These are phyloP conservation scores for Fusarium sambucinum DNA, from an alignment of 2,329 filamentous ascomycete species.

Conservation along the genomic window DNA sequence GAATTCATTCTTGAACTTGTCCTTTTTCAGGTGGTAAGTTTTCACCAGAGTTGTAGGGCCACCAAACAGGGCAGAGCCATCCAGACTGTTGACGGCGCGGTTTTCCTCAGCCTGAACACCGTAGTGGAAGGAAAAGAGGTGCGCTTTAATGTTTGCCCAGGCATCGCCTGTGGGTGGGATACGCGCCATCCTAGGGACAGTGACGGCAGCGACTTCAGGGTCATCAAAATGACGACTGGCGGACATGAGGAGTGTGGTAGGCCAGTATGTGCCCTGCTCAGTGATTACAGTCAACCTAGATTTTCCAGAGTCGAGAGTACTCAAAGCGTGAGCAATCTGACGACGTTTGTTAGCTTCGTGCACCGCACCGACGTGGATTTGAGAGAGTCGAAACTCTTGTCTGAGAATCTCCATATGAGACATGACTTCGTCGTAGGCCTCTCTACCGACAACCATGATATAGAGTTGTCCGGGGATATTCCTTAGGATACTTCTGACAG, in stretches of 20 bases:
- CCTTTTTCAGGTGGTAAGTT: neutral
- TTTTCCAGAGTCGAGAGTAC: neutral
- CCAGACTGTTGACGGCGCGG: conserved; percentile 11
- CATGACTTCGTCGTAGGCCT: conserved; percentile 4
- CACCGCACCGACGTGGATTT: conserved; percentile 36
- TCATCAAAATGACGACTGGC: conserved; percentile 26
- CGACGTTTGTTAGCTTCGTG: conserved; percentile 29
- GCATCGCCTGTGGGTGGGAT: neutral
- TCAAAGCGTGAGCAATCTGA: conserved; percentile 33
- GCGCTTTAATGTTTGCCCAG: conserved; percentile 6
- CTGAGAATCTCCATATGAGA: neutral
- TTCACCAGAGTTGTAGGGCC: conserved; percentile 26
- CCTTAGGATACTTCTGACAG: conserved; percentile 16
- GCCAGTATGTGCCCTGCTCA: conserved; percentile 37
- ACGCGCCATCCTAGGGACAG: conserved; percentile 17
- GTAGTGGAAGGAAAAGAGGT: conserved; percentile 21
- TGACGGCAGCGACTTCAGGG: conserved; percentile 14
- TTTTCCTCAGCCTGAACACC: conserved; percentile 13
- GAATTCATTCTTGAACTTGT: conserved; percentile 16
- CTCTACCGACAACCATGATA: conserved; percentile 1
- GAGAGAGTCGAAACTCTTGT: neutral
- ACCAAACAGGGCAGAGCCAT: conserved; percentile 13
- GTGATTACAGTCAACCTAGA: conserved; percentile 15
- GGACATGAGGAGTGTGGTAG: conserved; percentile 11
- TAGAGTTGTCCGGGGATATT: conserved; percentile 18